Base-by-base conservation (phyloP, 495 filamentous ascomycete species). In the Penicillium bialowiezense region DNA sequence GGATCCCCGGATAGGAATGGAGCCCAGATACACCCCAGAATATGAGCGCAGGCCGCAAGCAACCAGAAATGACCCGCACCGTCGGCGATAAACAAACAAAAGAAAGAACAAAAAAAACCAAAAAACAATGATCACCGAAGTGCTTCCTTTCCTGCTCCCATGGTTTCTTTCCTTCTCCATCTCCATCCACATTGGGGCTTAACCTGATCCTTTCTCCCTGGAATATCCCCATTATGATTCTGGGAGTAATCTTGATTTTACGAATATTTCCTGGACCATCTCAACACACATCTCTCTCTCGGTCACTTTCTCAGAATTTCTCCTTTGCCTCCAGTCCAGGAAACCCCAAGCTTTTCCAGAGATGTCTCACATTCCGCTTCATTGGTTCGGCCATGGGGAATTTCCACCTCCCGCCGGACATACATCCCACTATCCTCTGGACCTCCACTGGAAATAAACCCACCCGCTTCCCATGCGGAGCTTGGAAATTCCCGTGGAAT, bases 1-100 rank as follows among this genome's bases (percentile, higher is more conserved):
- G 56, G 72, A 75, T 48, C 62, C 69, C 44, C 71, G 72, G 65
- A 70, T 74, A 68, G 68, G 65, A 72, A 73, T 75, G 70, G 72
- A 73, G 33, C 60, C 69, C 44, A 75, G 72, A 70, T 76, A 72
- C 51, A 73, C 69, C 48, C 68, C 72, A 54, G 71, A 73, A 48
- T 73, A 69, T 55, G 71, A 72, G 50, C 68, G 69, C 62, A 72
- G 70, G 60, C 71, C 68, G 54, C 71, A 71, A 56, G 57, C 69
- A 52, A 57, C 72, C 57, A 59, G 69, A 62, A 64, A 72, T 47
- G 55, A 74, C 43, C 62, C 67, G 26, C 68, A 70, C 33, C 71
- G 71, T 47, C 64, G 70, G 51, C 68, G 72, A 56, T 71, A 65
- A 58, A 60, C 31, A 26, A 26, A 26, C 41, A 45, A 52, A 36